Evolutionary conservation across 169 alveolate genomes (phyloP).

Genomic region (Plasmodium berghei): DNA sequence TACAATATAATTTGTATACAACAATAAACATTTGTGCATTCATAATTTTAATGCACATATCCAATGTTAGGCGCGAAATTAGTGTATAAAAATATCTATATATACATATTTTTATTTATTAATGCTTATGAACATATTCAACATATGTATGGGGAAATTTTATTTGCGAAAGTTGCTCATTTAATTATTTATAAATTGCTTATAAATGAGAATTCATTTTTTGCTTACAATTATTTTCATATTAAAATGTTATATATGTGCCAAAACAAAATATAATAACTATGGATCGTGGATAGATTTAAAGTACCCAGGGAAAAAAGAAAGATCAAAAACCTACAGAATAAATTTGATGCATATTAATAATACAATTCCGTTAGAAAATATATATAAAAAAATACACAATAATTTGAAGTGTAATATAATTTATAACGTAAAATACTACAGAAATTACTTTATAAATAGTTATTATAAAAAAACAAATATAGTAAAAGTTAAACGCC

Average conservation of each 20-base stretch:
- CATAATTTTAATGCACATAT: not conserved
- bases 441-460: conserved; percentile 23
- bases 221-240: conserved; percentile 8
- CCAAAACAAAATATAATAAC: conserved; percentile 6
- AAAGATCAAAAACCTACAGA: conserved; percentile 1
- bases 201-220: conserved; percentile 29
- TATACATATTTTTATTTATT: not conserved
- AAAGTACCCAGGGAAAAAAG: conserved; percentile 7
- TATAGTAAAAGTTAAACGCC: conserved; percentile 22
- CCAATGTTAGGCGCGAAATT: too few species aligned
- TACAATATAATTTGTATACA: not conserved
- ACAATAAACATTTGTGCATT: not conserved
- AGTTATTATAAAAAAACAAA: not conserved
- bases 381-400: not conserved
- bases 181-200: not conserved
- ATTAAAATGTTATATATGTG: conserved; percentile 40
- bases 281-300: conserved; percentile 12
- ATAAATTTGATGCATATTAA: conserved; percentile 7
- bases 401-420: conserved; percentile 14
- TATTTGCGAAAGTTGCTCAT: too few species aligned
- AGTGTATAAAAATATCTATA: too few species aligned
- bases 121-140: too few species aligned
- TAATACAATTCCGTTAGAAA: not conserved
- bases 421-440: conserved; percentile 11
- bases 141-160: too few species aligned